Evolutionary conservation across 768 basidiomycete species (phyloP), one percentile per base, ranked within the genome.

Genomic region (Tulasnella sp.): DNA sequence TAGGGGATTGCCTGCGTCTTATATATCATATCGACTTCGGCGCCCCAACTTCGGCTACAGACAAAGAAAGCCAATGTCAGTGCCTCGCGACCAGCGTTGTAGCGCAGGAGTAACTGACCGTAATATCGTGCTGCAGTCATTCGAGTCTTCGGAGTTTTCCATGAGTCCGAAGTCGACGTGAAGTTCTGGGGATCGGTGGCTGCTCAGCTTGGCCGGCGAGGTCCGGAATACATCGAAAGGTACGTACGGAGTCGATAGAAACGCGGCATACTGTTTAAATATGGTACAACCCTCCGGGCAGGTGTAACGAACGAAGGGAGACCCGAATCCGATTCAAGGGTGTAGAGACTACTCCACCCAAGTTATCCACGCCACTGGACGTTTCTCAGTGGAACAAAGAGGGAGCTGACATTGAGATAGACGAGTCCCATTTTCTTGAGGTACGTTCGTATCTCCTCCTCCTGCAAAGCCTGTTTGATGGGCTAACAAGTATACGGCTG

Each of bases 161-260:
- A 86, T 0, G 86, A 88, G 45, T 84, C 84, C 0, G 86, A 87
- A 77, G 79, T 87, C 39, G 84, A 85, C 64, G 77, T 81, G 8
- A 83, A 84, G 4, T 82, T 88, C 31, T 88, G 88, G 88, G 85
- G 86, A 22, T 80, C 83, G 0, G 80, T 89, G 67, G 84, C 85
- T 0, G 79, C 80, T 7, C 86, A 87, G 70, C 81, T 87, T 6
- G 79, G 79, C 5, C 81, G 83, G 4, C 85, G 83, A 69, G 87
- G 88, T 25, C 85, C 83, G 74, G 87, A 88, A 77, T 92, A 92
- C 76, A 83, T 83, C 37, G 82, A 82, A 31, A 85, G 89, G 90
- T 88, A 34, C 3, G 75, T 22, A 49, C 1, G 19, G 22, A 15
- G 17, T 8, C 45, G 45, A 22, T 3, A 3, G 17, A 34, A 64